A percentile compares a stretch with the other conserved stretches of the same genome.
Evolutionary conservation across 345 rosid genomes (phyloP).

Genomic region (Ceriops zippeliana): DNA sequence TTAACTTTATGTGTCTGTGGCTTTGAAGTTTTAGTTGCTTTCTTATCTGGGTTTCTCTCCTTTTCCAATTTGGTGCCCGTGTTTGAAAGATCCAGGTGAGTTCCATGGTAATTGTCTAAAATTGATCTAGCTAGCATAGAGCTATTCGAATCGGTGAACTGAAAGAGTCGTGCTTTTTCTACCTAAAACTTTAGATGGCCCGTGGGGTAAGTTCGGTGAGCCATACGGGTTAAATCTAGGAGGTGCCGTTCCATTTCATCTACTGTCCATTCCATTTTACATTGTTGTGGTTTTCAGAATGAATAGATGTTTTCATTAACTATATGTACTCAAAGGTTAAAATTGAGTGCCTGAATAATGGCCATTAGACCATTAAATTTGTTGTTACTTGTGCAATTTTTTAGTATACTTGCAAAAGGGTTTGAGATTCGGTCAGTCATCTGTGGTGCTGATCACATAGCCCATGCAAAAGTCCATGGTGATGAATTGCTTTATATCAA

Average conservation of each 20-base stretch:
- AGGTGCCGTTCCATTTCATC: conserved; percentile 7
- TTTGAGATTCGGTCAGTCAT: conserved; percentile 40
- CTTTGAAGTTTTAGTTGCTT: conserved; percentile 6
- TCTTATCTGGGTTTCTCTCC: conserved; percentile 1
- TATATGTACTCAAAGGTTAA: conserved; percentile 16
- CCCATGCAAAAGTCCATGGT: conserved; percentile 40
- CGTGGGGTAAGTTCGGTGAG: not conserved
- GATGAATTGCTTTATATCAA: conserved; percentile 48
- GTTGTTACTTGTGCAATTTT: conserved; percentile 40
- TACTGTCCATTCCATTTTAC: not conserved
- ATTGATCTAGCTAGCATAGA: not conserved
- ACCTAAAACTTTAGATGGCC: too few species aligned
- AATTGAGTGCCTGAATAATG: conserved; percentile 24
- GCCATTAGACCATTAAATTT: conserved; percentile 30
- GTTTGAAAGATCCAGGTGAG: conserved; percentile 11
- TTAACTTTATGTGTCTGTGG: conserved; percentile 2
- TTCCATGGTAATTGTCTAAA: not conserved
- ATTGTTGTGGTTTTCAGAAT: conserved; percentile 1
- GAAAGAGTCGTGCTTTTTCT: too few species aligned
- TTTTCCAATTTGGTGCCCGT: conserved; percentile 1
- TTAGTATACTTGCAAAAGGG: conserved; percentile 34
- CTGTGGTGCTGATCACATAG: conserved; percentile 53
- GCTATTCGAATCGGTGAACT: not conserved
- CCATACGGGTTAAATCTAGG: conserved; percentile 2
- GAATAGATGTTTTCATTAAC: conserved; percentile 11